A percentile compares a stretch with the other conserved stretches of the same genome.
Evolutionary conservation across 1,284 basidiomycete genomes (phyloP).

Genomic region (Moesziomyces parantarcticus): DNA sequence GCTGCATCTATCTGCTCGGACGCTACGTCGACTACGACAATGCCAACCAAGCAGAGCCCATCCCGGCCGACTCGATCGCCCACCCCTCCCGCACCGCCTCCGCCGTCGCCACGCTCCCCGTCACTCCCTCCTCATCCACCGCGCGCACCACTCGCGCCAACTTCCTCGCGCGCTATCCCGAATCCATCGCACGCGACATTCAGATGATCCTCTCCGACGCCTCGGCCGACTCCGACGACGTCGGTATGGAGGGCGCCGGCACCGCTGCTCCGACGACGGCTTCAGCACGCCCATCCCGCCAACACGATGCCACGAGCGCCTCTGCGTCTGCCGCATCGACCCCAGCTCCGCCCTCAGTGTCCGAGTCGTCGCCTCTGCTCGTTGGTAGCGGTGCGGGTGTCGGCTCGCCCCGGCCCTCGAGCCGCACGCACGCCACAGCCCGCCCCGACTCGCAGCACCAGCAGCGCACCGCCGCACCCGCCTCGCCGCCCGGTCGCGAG

Average conservation of each 20-base stretch:
- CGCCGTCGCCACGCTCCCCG: slow-evolving; percentile 12
- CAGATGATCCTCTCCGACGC: slow-evolving; percentile 34
- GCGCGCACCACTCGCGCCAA: slow-evolving; percentile 34
- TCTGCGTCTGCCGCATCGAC: slow-evolving; percentile 13
- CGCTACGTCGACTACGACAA: slow-evolving; percentile 60
- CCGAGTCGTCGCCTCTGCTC: slow-evolving; percentile 34
- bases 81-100: slow-evolving; percentile 12
- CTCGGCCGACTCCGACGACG: slow-evolving; percentile 22
- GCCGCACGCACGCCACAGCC: slow-evolving; percentile 16
- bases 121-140: slow-evolving; percentile 39
- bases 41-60: slow-evolving; percentile 12
- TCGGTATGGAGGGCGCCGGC: slow-evolving; percentile 32
- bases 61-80: slow-evolving; percentile 29
- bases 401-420: slow-evolving; percentile 21
- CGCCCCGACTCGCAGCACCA: slow-evolving; percentile 36
- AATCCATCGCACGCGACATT: slow-evolving; percentile 42
- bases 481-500: slow-evolving; percentile 39
- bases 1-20: slow-evolving; percentile 76
- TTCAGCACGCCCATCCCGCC: slow-evolving; percentile 6
- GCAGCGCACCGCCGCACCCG: slow-evolving; percentile 18
- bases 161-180: slow-evolving; percentile 35
- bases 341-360: slow-evolving; percentile 23
- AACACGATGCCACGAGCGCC: background rate
- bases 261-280: no score
- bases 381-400: slow-evolving; percentile 3